These are phyloP conservation scores for Globisporangium splendens DNA, from an alignment of 352 stramenopile genomes.

Conservation along the genomic window DNA sequence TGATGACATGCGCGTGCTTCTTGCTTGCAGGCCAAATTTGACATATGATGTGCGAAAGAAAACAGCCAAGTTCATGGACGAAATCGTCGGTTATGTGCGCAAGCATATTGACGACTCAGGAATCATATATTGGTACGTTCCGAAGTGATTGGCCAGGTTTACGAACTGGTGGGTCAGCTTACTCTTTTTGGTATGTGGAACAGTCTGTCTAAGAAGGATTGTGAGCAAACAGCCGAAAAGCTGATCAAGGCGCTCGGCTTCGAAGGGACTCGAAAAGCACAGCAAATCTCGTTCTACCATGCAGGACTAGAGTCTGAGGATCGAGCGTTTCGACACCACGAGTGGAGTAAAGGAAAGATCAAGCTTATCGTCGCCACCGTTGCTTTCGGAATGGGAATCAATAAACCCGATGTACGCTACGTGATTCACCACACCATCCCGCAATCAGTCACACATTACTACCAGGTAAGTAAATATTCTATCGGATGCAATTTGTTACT, in stretches of 20 bases:
- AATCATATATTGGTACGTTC: slow-evolving; percentile 84
- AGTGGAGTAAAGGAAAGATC: slow-evolving; percentile 89
- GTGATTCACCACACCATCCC: slow-evolving; percentile 88
- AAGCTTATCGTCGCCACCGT: slow-evolving; percentile 88
- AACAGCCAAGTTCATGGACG: slow-evolving; percentile 71
- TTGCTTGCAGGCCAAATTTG: slow-evolving; percentile 55
- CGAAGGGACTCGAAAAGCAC: slow-evolving; percentile 60
- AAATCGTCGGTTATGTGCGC: slow-evolving; percentile 74
- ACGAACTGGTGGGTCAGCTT: neutral
- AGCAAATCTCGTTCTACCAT: slow-evolving; percentile 83
- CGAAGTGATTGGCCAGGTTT: too few species aligned
- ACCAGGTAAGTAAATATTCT: slow-evolving; percentile 57
- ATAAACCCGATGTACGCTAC: slow-evolving; percentile 87
- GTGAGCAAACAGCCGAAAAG: slow-evolving; percentile 77
- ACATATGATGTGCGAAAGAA: slow-evolving; percentile 86
- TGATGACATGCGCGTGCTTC: neutral
- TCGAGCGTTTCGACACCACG: slow-evolving; percentile 69
- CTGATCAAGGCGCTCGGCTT: slow-evolving; percentile 77
- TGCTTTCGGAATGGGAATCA: slow-evolving; percentile 89
- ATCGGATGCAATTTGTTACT: too few species aligned
- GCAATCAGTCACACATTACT: slow-evolving; percentile 88
- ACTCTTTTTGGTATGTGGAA: neutral
- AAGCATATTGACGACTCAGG: slow-evolving; percentile 84
- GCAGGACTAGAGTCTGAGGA: slow-evolving; percentile 73
- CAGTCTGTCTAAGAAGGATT: slow-evolving; percentile 87